These are phyloP conservation scores for Solanum ahanhuiri DNA, from an alignment of 257 asterid genomes.

Conservation along the genomic window DNA sequence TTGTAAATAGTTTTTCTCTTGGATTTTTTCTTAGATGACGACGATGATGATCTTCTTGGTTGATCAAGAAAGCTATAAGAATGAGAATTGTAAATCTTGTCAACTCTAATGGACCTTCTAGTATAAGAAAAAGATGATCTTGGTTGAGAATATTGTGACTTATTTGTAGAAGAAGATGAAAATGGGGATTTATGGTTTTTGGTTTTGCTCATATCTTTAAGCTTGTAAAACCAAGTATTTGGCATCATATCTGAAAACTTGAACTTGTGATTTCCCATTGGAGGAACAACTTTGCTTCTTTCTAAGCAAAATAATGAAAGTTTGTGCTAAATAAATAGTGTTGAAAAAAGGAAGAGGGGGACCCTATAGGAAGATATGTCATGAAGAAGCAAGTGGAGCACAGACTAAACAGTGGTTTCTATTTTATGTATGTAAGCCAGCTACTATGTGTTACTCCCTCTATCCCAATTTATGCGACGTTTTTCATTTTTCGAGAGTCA, in stretches of 20 bases:
- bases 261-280: slow-evolving; percentile 79
- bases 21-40: slow-evolving; percentile 21
- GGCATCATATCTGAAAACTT: slow-evolving; percentile 87
- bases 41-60: slow-evolving; percentile 34
- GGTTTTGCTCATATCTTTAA: slow-evolving; percentile 68
- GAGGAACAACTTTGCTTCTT: not conserved
- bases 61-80: slow-evolving; percentile 29
- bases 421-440: not conserved
- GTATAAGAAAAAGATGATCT: slow-evolving; percentile 43
- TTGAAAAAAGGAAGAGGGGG: not conserved
- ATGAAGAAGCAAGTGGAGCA: not conserved
- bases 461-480: too few species aligned
- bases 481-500: too few species aligned
- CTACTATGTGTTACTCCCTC: not conserved
- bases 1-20: slow-evolving; percentile 57
- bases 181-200: slow-evolving; percentile 21
- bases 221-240: slow-evolving; percentile 94
- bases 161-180: slow-evolving; percentile 9
- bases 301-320: not conserved
- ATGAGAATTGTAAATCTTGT: slow-evolving; percentile 20
- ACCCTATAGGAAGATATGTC: not conserved
- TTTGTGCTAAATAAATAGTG: not conserved
- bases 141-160: slow-evolving; percentile 17
- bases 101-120: slow-evolving; percentile 14
- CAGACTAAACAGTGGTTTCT: not conserved